Evolutionary conservation across 257 asterid species (phyloP).

Genomic region (Haberlea rhodopensis): DNA sequence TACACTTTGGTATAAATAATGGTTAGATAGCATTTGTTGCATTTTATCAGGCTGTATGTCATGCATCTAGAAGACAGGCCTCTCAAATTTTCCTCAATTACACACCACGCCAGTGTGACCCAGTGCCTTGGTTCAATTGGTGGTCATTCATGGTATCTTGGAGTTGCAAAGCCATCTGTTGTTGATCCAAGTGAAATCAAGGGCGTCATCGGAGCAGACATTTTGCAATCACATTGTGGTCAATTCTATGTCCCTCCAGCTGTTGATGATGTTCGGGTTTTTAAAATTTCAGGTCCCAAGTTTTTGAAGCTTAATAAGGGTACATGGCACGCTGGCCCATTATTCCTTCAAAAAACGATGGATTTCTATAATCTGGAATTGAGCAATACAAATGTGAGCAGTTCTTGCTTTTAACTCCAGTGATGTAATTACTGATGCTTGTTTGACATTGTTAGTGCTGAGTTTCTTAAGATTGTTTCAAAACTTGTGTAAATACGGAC

Average conservation of each 20-base stretch:
- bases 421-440: neutral
- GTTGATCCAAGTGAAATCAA: constrained; percentile 39
- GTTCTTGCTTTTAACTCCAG: neutral
- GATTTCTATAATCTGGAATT: constrained; percentile 89
- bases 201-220: constrained; percentile 26
- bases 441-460: neutral
- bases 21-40: neutral
- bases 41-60: constrained; percentile 57
- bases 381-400: constrained; percentile 74
- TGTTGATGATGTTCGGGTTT: constrained; percentile 63
- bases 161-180: constrained; percentile 79
- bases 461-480: neutral
- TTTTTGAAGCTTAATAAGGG: constrained; percentile 68
- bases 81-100: constrained; percentile 60
- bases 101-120: constrained; percentile 87
- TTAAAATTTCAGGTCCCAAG: constrained; percentile 79
- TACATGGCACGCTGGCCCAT: constrained; percentile 98
- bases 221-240: constrained; percentile 54
- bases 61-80: constrained; percentile 69
- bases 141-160: constrained; percentile 86
- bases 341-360: constrained; percentile 57
- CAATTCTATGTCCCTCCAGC: constrained; percentile 70
- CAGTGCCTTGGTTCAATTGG: constrained; percentile 91
- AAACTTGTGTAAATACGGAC: neutral
- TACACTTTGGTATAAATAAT: neutral